Evolutionary conservation across 1,139 yeast genomes (phyloP).

Genomic region (Yamadazyma triangularis): DNA sequence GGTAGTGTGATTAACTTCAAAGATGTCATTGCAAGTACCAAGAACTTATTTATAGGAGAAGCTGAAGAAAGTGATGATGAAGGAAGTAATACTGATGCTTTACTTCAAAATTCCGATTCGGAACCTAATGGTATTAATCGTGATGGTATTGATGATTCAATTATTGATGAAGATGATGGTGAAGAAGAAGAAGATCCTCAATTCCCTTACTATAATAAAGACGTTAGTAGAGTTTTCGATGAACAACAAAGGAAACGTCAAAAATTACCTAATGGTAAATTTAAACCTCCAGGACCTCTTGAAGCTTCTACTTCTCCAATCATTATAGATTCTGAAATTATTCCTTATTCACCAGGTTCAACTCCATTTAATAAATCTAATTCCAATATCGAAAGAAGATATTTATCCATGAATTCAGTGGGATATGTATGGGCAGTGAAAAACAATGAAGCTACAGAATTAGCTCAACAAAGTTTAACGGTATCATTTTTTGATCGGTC

Average conservation of each 20-base stretch:
- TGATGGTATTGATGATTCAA: constrained; percentile 12
- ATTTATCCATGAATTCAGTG: constrained; percentile 71
- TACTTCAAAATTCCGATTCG: constrained; percentile 8
- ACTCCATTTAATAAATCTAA: constrained; percentile 63
- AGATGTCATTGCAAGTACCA: constrained; percentile 19
- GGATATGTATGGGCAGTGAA: constrained; percentile 84
- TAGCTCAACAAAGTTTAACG: constrained; percentile 59
- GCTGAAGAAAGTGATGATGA: constrained; percentile 23
- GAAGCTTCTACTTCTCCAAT: background rate
- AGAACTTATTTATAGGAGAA: background rate
- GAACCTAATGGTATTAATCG: constrained; percentile 11
- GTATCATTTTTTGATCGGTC: constrained; percentile 84
- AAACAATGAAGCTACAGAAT: constrained; percentile 9
- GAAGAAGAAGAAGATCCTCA: constrained; percentile 15
- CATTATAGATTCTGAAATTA: constrained; percentile 6
- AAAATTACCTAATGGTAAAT: constrained; percentile 8
- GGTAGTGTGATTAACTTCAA: constrained; percentile 45
- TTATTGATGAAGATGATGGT: constrained; percentile 35
- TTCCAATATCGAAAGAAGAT: constrained; percentile 48
- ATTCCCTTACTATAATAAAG: constrained; percentile 14
- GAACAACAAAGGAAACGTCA: constrained; percentile 22
- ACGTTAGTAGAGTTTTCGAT: constrained; percentile 14
- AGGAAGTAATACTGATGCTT: constrained; percentile 20
- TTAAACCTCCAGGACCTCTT: constrained; percentile 1
- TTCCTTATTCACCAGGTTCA: constrained; percentile 69